A percentile compares a stretch with the other conserved stretches of the same genome.
Conservation (phyloP, 2,329 filamentous ascomycete species). For the Ophiostoma angusticollis region DNA sequence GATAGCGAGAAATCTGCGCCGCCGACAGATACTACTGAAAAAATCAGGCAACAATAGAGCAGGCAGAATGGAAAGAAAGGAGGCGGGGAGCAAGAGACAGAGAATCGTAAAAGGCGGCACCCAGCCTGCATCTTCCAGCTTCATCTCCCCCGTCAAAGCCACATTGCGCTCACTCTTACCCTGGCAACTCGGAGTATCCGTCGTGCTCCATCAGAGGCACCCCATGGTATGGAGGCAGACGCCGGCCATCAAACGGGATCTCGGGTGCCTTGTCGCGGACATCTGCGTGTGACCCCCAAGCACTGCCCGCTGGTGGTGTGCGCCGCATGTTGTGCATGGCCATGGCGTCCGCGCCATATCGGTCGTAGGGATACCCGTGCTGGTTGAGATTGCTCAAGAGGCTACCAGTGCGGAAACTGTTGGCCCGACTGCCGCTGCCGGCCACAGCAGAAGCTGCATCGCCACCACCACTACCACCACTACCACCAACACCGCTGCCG, state of each 20-base stretch:
- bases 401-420: slow-evolving; percentile 2
- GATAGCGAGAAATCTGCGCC: too few relatives aligned
- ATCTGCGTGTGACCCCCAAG: background rate
- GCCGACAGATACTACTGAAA: too few relatives aligned
- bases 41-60: too few relatives aligned
- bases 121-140: too few relatives aligned
- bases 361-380: background rate
- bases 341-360: slow-evolving; percentile 8
- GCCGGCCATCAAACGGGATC: slow-evolving; percentile 14
- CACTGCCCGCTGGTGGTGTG: slow-evolving; percentile 3
- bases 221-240: slow-evolving; percentile 10
- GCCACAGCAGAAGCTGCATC: background rate
- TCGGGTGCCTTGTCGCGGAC: slow-evolving; percentile 3
- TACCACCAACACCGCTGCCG: background rate
- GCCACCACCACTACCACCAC: background rate
- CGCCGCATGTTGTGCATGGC: slow-evolving; percentile 13
- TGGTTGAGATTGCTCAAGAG: background rate
- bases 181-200: slow-evolving; percentile 10
- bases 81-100: too few relatives aligned
- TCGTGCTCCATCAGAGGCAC: slow-evolving; percentile 7
- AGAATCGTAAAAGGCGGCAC: too few relatives aligned
- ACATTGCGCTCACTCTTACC: slow-evolving; percentile 2
- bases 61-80: too few relatives aligned
- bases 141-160: background rate
- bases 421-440: background rate